These are phyloP conservation scores for Rhodotorula paludigena DNA, from an alignment of 768 basidiomycete species.

Conservation along the genomic window DNA sequence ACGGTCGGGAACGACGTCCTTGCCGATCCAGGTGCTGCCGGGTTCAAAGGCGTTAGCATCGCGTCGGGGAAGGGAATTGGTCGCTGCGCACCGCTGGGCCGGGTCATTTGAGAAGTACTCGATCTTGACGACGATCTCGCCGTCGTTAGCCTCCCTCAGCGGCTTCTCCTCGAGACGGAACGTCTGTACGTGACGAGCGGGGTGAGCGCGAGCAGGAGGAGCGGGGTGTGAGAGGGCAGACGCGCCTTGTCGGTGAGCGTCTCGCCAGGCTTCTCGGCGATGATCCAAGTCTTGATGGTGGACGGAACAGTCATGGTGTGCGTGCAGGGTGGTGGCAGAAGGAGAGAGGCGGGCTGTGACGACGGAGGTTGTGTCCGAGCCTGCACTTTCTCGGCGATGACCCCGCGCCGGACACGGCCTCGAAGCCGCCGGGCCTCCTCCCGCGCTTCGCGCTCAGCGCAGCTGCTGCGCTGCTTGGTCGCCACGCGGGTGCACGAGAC, in stretches of 20 bases:
- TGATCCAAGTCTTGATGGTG: conserved; percentile 36
- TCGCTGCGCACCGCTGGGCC: conserved; percentile 33
- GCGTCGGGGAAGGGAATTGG: no score
- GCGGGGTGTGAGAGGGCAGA: background rate
- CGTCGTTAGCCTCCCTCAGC: conserved; percentile 6
- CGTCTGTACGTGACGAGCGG: background rate
- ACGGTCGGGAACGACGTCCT: conserved; percentile 9
- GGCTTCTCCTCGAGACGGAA: conserved; percentile 11
- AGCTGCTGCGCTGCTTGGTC: no score
- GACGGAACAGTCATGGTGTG: conserved; percentile 23
- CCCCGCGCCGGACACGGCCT: no score
- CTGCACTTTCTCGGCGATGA: no score
- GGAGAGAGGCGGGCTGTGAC: background rate
- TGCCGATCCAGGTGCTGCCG: conserved; percentile 34
- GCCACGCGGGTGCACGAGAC: no score
- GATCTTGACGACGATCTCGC: conserved; percentile 43
- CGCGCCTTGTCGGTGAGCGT: conserved; percentile 22
- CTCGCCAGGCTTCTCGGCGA: conserved; percentile 39
- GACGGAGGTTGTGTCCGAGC: no score
- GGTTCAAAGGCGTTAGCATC: no score
- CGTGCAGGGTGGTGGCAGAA: background rate
- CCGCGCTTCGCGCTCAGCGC: no score
- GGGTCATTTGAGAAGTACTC: conserved; percentile 44
- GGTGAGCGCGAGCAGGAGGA: background rate
- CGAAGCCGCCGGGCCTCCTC: no score